Evolutionary conservation across 179 eudicot species (phyloP), one percentile per base, ranked within the genome.

Genomic region (Silene coronaria): DNA sequence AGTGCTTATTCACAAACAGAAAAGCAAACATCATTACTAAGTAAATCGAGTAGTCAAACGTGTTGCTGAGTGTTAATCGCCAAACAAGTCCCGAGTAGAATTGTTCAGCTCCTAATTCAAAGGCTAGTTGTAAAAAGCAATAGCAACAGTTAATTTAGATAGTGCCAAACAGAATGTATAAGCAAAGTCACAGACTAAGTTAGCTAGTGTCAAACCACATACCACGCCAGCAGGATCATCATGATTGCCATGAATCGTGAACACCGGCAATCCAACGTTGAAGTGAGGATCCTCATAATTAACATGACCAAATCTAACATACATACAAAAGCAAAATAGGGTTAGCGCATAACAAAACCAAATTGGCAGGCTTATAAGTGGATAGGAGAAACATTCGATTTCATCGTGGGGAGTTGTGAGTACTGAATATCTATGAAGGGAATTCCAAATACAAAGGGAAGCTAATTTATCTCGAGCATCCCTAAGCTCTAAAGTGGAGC

Each of bases 171-270:
- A 0, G 13, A 30, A 69, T 11, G 34, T 7, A 51, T 60, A 71
- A 26, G 45, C 60, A 30, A 61, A 70, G 30, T 58, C 10, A 69
- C 21, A 53, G 23, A 59, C 24, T 4, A 6, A 77, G 16, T 60
- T 45, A 14, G 36, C 68, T 17, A 28, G 55, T 57, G 60, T 68
- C 30, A 74, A 55, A 74, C 68, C 60, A 8, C 90, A 79, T 96
- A 96, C 99, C 99, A 96, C 99, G 82, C 99, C 99, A 75, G 99
- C 97, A 76, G 99, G 99, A 86, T 96, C 99, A 81, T 96, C 99
- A 82, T 96, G 99, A 87, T 96, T 96, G 74, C 99, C 99, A 79
- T 96, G 99, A 86, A 96, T 96, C 78, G 97, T 93, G 88, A 96
- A 96, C 79, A 96, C 97, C 32, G 99, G 99, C 88, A 96, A 81